Percentiles rank a stretch among this genome's conserved stretches.
Conservation (phyloP, 768 basidiomycete species). For the Tricholoma furcatifolium region DNA sequence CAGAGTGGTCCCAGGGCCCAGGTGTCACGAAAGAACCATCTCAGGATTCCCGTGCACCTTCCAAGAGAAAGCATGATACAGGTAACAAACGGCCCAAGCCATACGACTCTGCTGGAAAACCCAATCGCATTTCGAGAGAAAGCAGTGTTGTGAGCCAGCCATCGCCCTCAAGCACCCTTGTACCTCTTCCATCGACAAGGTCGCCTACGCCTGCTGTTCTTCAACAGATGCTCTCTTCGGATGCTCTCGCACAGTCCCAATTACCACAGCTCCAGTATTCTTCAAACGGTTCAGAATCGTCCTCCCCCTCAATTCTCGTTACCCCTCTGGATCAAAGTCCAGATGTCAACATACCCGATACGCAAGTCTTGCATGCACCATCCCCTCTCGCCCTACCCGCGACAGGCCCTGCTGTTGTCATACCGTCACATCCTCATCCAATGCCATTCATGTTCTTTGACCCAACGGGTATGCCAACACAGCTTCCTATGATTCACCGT, state of each 20-base stretch:
- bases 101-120: slow-evolving; percentile 55
- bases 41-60: slow-evolving; percentile 37
- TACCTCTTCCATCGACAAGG: slow-evolving; percentile 41
- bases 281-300: slow-evolving; percentile 43
- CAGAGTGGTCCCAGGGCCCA: slow-evolving; percentile 50
- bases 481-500: slow-evolving; percentile 76
- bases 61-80: slow-evolving; percentile 51
- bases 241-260: slow-evolving; percentile 24
- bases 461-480: slow-evolving; percentile 47
- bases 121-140: slow-evolving; percentile 46
- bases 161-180: slow-evolving; percentile 46
- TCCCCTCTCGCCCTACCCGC: slow-evolving; percentile 26
- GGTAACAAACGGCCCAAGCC: slow-evolving; percentile 68
- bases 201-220: slow-evolving; percentile 42
- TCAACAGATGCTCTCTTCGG: slow-evolving; percentile 29
- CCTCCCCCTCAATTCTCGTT: slow-evolving; percentile 44
- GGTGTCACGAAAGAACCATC: slow-evolving; percentile 25
- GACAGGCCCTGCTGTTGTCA: slow-evolving; percentile 24
- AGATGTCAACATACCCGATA: slow-evolving; percentile 38
- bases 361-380: slow-evolving; percentile 23
- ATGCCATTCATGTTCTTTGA: slow-evolving; percentile 67
- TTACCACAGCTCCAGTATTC: slow-evolving; percentile 36
- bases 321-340: slow-evolving; percentile 42
- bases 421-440: slow-evolving; percentile 35
- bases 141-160: slow-evolving; percentile 51